phyloP scores from a whole-genome alignment of 768 basidiomycete species.

The Cystoderma amianthinum region DNA sequence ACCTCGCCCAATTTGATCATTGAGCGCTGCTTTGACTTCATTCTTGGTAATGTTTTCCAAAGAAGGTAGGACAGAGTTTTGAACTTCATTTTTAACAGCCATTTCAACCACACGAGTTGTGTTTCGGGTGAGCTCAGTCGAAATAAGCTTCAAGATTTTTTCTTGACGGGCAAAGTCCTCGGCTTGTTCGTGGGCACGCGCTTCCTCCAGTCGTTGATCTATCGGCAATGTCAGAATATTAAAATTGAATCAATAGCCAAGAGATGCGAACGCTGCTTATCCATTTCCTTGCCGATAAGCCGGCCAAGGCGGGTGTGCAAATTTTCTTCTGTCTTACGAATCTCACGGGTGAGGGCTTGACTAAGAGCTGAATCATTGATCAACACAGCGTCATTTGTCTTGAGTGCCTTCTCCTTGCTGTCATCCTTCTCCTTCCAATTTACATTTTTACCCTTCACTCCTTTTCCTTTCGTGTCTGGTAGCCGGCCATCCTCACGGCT shows the following conservation, averaged over 20 bases:
- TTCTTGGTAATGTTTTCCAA: constrained; percentile 76
- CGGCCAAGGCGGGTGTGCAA: constrained; percentile 72
- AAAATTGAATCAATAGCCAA: constrained; percentile 1
- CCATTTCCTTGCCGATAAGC: constrained; percentile 80
- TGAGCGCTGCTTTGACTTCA: constrained; percentile 74
- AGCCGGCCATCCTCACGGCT: constrained; percentile 50
- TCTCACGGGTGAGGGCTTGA: constrained; percentile 64
- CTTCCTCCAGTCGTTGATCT: constrained; percentile 85
- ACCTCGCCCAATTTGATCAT: constrained; percentile 70
- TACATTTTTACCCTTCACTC: constrained; percentile 49
- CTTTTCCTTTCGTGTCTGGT: constrained; percentile 34
- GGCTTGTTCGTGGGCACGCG: constrained; percentile 67
- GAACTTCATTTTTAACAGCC: constrained; percentile 82
- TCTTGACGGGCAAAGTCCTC: constrained; percentile 84
- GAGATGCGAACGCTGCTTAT: constrained; percentile 63
- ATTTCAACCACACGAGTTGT: constrained; percentile 86
- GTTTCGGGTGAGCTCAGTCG: constrained; percentile 79
- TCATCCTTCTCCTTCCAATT: constrained; percentile 45
- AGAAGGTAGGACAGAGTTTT: constrained; percentile 76
- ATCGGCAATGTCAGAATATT: constrained; percentile 4
- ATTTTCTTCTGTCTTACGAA: constrained; percentile 77
- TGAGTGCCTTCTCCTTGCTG: constrained; percentile 32
- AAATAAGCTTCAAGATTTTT: constrained; percentile 84
- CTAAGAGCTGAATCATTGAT: constrained; percentile 51
- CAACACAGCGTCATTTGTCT: constrained; percentile 23